These are phyloP conservation scores for Ogataea neopini DNA, from an alignment of 805 yeast genomes.

Conservation along the genomic window DNA sequence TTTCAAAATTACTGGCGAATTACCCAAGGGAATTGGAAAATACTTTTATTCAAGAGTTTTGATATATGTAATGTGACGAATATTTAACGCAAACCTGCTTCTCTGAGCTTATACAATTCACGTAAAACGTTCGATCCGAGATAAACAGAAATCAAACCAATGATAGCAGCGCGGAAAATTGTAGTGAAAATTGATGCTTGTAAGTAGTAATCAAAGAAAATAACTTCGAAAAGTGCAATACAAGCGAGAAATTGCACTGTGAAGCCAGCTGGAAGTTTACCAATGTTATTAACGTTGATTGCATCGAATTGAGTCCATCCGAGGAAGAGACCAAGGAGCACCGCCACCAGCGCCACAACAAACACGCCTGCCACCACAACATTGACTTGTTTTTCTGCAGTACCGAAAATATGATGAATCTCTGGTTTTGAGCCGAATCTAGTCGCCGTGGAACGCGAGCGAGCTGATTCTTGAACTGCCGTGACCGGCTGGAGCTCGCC, in stretches of 20 bases:
- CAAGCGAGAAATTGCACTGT: constrained; percentile 49
- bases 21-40: constrained; percentile 59
- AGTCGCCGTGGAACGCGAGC: constrained; percentile 23
- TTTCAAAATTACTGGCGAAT: constrained; percentile 32
- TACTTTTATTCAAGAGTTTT: constrained; percentile 42
- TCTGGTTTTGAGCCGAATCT: constrained; percentile 56
- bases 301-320: constrained; percentile 43
- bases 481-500: constrained; percentile 24
- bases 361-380: constrained; percentile 54
- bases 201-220: constrained; percentile 58
- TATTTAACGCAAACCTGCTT: constrained; percentile 17
- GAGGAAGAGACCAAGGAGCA: constrained; percentile 41
- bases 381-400: constrained; percentile 53
- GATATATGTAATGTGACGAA: constrained; percentile 1
- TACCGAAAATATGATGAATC: constrained; percentile 61
- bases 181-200: constrained; percentile 63
- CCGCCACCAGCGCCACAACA: constrained; percentile 42
- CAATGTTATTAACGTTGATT: constrained; percentile 37
- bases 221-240: constrained; percentile 51
- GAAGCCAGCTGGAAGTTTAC: constrained; percentile 35
- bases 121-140: constrained; percentile 70
- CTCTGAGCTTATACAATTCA: constrained; percentile 32
- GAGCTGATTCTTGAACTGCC: constrained; percentile 12
- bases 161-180: constrained; percentile 45
- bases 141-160: constrained; percentile 55